A percentile compares a stretch with the other conserved stretches of the same genome.
These are phyloP conservation scores for Croton laevigatus DNA, from an alignment of 441 rosid species.

Conservation along the genomic window DNA sequence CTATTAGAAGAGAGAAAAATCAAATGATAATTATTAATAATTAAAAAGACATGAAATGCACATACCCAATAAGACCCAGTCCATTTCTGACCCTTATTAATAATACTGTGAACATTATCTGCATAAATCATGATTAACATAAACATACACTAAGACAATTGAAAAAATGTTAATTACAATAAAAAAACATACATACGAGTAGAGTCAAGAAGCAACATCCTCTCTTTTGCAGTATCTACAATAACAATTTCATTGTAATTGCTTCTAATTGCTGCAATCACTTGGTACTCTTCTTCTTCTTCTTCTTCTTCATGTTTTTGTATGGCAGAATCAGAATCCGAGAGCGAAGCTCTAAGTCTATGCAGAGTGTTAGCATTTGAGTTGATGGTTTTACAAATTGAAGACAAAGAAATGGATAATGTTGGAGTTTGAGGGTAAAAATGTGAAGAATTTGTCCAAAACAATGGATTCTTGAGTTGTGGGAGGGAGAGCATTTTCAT, in stretches of 20 bases:
- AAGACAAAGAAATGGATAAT: not conserved
- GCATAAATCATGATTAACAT: conserved; percentile 11
- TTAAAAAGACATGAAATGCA: not conserved
- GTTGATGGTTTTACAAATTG: not conserved
- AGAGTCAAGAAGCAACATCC: conserved; percentile 78
- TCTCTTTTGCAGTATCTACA: conserved; percentile 52
- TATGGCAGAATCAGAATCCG: not conserved
- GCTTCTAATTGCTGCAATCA: conserved; percentile 54
- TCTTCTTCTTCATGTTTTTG: conserved; percentile 15
- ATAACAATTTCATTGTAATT: conserved; percentile 68
- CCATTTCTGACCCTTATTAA: conserved; percentile 64
- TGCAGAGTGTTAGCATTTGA: not conserved
- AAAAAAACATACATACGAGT: conserved; percentile 36
- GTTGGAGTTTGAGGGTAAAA: not conserved
- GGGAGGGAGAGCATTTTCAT: conserved; percentile 4
- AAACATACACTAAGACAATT: not conserved
- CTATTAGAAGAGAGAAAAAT: not conserved
- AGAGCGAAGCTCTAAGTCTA: not conserved
- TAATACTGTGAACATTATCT: conserved; percentile 78
- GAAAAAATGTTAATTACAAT: not conserved
- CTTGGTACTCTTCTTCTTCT: conserved; percentile 51
- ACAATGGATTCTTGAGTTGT: conserved; percentile 2
- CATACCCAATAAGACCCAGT: conserved; percentile 80
- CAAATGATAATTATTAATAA: not conserved
- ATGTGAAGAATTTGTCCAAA: not conserved